Evolutionary conservation across 129 eudicot species (phyloP).

Genomic region (Tagetes erecta): DNA sequence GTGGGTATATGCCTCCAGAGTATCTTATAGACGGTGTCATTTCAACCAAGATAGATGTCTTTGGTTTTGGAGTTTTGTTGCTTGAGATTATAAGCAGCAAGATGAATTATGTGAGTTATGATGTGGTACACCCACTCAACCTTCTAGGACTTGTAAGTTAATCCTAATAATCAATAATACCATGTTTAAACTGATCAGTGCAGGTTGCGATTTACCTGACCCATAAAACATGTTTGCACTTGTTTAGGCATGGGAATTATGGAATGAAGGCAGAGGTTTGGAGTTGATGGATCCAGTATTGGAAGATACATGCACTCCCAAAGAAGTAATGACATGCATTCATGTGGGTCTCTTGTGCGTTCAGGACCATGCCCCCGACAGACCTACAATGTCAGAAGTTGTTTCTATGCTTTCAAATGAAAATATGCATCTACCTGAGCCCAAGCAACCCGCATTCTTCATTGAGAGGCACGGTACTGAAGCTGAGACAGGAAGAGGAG

Average conservation of each 20-base stretch:
- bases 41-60: conserved; percentile 31
- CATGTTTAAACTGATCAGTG: too few relatives aligned
- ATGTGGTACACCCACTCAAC: conserved; percentile 31
- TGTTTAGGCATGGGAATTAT: conserved; percentile 36
- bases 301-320: conserved; percentile 25
- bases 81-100: conserved; percentile 35
- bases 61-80: conserved; percentile 35
- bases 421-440: conserved; percentile 33
- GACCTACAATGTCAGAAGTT: conserved; percentile 33
- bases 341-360: conserved; percentile 40
- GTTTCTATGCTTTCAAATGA: conserved; percentile 38
- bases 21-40: conserved; percentile 29
- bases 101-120: conserved; percentile 31
- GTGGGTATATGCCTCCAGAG: conserved; percentile 41
- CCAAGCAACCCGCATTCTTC: conserved; percentile 53
- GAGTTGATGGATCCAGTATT: conserved; percentile 32
- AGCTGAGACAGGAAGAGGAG: background rate
- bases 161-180: background rate
- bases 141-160: conserved; percentile 35
- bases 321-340: conserved; percentile 41
- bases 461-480: conserved; percentile 14
- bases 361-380: conserved; percentile 29
- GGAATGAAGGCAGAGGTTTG: conserved; percentile 36
- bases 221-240: background rate
- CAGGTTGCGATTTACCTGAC: too few relatives aligned